phyloP scores from a whole-genome alignment of 768 basidiomycete species.

The Pulveroboletus sp. region DNA sequence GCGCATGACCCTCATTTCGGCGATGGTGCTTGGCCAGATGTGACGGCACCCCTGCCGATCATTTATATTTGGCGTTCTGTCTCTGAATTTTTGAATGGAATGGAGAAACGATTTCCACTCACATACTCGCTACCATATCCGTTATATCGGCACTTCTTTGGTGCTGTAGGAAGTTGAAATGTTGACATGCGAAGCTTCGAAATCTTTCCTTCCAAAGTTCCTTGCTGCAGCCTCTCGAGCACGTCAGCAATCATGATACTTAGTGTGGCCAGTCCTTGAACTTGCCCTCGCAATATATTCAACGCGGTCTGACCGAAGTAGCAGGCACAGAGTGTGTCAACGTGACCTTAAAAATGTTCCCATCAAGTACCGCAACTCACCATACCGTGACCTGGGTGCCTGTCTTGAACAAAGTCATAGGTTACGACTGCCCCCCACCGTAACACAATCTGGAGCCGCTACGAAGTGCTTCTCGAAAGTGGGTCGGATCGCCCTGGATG shows the following conservation, averaged over 20 bases:
- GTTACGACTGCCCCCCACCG: too few species aligned
- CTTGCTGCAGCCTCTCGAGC: neutral
- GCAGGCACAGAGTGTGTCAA: too few species aligned
- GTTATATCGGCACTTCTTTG: constrained; percentile 10
- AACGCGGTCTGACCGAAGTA: too few species aligned
- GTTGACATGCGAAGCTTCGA: neutral
- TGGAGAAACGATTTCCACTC: constrained; percentile 8
- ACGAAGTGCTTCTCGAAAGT: too few species aligned
- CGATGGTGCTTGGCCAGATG: constrained; percentile 20
- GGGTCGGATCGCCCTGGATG: too few species aligned
- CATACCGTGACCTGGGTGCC: too few species aligned
- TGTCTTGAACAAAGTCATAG: too few species aligned
- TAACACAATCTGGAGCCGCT: too few species aligned
- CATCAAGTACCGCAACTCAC: too few species aligned
- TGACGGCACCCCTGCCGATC: constrained; percentile 5
- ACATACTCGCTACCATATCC: constrained; percentile 6
- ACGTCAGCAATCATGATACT: neutral
- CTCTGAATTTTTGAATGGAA: neutral
- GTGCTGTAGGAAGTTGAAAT: constrained; percentile 1
- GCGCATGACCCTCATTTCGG: constrained; percentile 7
- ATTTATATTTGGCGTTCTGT: neutral
- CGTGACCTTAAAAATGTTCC: too few species aligned
- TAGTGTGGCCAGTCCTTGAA: neutral
- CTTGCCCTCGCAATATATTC: too few species aligned
- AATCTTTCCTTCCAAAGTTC: neutral